Base-by-base conservation (phyloP, 2,329 filamentous ascomycete species). In the Zasmidium angulare region DNA sequence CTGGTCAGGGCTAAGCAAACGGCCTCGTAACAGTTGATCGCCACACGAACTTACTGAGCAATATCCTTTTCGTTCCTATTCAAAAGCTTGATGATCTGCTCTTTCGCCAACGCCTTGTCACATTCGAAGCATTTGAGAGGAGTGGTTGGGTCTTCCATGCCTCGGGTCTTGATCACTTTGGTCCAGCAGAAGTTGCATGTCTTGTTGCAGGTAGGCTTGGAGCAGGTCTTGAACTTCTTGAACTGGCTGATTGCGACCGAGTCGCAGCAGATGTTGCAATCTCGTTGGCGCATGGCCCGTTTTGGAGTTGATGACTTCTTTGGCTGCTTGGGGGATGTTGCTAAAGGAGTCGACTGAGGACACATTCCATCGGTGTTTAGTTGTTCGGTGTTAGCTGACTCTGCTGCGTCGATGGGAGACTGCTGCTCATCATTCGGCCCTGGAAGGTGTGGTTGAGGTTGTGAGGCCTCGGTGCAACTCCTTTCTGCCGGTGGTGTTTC, bases 101-200 rank as follows among this genome's bases (percentile, higher is more conserved):
- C 14, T 17, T 14, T 43, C 12, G 3, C 12, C 36, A 43, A 29
- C 43, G 19, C 12, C 7, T 24, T 24, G 12, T 46, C 24, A 22
- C 52, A 55, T 3, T 23, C 40, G 14, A 55, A 47, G 24, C 52
- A 55, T 46, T 21, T 22, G 14, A 55, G 17, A 9, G 23, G 36
- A 20, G 21, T n/a, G 36, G 22, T 19, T 1, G 52, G 52, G 21
- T 55, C 46, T 17, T 55, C 52, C 4, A 55, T 55, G 9, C 43
- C 19, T 1, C 21, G n/a, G 36, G 24, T 55, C 21, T 55, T 55
- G 14, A 55, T 20, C 6, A 46, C 21, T 1, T 46, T 40, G 9
- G 52, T 48, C 21, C 52, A 55, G 52, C 52, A 55, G 40, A 47
- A 55, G 43, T 55, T 55, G 52, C 52, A 55, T 3, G 43, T 46